Evolutionary conservation across 345 rosid species (phyloP), one percentile per base, ranked within the genome.

Genomic region (Turritis glabra): DNA sequence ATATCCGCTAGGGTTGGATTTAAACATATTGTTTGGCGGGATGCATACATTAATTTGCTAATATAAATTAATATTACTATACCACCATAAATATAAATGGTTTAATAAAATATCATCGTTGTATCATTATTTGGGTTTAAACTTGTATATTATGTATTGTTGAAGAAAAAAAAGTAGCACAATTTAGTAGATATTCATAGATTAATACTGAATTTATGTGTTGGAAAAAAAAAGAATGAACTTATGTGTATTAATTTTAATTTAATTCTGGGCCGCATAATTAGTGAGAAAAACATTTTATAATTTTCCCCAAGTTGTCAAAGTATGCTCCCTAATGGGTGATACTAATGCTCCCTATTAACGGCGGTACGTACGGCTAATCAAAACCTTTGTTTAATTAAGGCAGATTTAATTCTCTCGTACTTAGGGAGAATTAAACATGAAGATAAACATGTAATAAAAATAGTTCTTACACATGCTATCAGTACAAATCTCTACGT

Each of bases 301-400:
- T 32, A 47, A n/a, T 59, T 43, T 43, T 30, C 22, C 18, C 26
- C 25, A 33, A 71, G 60, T 60, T 67, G 68, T 50, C 69, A 72
- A 71, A 71, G 56, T 47, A 71, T 59, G 67, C 35, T 56, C 35
- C 26, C 43, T 30, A 26, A 43, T 69, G 67, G 17, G 67, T 71
- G 58, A 59, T 72, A 29, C 51, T 61, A 19, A 2, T 63, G 60
- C 51, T 38, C 47, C 30, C 33, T 14, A 64, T 10, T 53, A 15
- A 63, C 54, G 44, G 37, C 47, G 56, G 57, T 54, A 73, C 71
- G 77, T 64, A 53, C 64, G 64, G 71, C 71, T 54, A 64, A 73
- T 64, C 55, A 54, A 46, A 62, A 73, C 43, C 37, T 40, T 73
- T 53, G 62, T 63, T 72, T 73, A 63, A 72, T 73, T 54, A 53